A percentile compares a stretch with the other conserved stretches of the same genome.
phyloP scores from a whole-genome alignment of 2,329 filamentous ascomycete species.

The Microcyclosporella mali region DNA sequence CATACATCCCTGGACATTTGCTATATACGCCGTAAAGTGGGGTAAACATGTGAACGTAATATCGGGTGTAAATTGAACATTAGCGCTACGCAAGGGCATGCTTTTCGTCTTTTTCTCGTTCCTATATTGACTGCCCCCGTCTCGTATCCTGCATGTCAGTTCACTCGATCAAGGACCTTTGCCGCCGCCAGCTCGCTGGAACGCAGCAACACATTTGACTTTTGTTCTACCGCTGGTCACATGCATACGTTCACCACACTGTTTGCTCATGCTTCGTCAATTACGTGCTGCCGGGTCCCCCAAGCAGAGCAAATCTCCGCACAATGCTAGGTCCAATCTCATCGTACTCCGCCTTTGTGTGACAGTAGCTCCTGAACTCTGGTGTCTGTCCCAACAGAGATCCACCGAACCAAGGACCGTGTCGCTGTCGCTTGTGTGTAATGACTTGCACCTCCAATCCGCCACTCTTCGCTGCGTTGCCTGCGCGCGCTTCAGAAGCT shows the following conservation, averaged over 20 bases:
- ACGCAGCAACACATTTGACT: too few relatives aligned
- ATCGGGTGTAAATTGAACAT: too few relatives aligned
- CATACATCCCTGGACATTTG: too few relatives aligned
- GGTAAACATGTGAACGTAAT: too few relatives aligned
- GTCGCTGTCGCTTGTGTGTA: slow-evolving; percentile 91
- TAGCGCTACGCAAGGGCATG: too few relatives aligned
- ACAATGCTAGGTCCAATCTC: slow-evolving; percentile 96
- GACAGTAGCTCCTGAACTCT: slow-evolving; percentile 97
- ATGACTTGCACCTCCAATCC: slow-evolving; percentile 96
- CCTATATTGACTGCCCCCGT: neutral
- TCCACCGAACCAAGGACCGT: slow-evolving; percentile 97
- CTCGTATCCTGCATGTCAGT: too few relatives aligned
- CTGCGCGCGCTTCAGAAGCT: slow-evolving; percentile 84
- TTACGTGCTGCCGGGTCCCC: slow-evolving; percentile 79
- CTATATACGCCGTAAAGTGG: too few relatives aligned
- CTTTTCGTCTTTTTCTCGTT: neutral
- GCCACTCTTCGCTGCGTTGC: slow-evolving; percentile 77
- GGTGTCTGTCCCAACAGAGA: slow-evolving; percentile 94
- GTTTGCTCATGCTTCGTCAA: neutral
- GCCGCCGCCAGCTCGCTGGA: too few relatives aligned
- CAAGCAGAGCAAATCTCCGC: slow-evolving; percentile 84
- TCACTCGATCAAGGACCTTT: too few relatives aligned
- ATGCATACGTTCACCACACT: too few relatives aligned
- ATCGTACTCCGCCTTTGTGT: slow-evolving; percentile 74
- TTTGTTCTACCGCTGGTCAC: too few relatives aligned